Evolutionary conservation across 805 yeast species (phyloP).

Genomic region (Kregervanrija fluxuum): DNA sequence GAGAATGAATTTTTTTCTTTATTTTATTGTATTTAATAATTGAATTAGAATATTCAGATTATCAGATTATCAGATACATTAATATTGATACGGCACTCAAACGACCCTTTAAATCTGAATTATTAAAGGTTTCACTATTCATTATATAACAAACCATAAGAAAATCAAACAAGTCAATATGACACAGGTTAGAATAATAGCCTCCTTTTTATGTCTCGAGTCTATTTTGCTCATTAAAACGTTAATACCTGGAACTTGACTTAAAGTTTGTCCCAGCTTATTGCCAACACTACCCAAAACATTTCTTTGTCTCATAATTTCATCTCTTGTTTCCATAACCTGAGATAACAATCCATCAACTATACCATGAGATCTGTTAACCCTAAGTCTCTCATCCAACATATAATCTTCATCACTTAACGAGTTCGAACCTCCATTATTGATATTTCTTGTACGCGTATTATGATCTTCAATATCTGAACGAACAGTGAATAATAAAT

Average conservation of each 20-base stretch:
- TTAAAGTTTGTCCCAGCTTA: constrained; percentile 52
- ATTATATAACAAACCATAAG: constrained; percentile 32
- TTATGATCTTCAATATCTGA: constrained; percentile 71
- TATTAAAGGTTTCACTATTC: neutral
- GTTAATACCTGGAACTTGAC: constrained; percentile 77
- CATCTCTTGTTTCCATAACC: constrained; percentile 87
- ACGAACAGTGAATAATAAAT: constrained; percentile 68
- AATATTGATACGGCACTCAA: no score
- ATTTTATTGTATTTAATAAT: no score
- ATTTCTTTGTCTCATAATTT: constrained; percentile 64
- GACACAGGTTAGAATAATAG: constrained; percentile 70
- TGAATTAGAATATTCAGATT: no score
- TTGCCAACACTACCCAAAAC: constrained; percentile 57
- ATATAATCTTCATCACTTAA: constrained; percentile 41
- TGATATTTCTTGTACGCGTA: constrained; percentile 23
- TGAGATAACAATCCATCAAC: constrained; percentile 78
- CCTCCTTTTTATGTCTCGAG: constrained; percentile 82
- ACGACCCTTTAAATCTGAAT: no score
- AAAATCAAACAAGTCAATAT: constrained; percentile 67
- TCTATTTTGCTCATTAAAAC: constrained; percentile 71
- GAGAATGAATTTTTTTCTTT: no score
- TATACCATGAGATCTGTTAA: constrained; percentile 62
- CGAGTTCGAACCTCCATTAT: constrained; percentile 5
- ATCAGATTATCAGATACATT: no score
- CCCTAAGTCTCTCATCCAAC: constrained; percentile 67